Conservation (phyloP, 345 rosid species). For the Pelargonium nanum region DNA sequence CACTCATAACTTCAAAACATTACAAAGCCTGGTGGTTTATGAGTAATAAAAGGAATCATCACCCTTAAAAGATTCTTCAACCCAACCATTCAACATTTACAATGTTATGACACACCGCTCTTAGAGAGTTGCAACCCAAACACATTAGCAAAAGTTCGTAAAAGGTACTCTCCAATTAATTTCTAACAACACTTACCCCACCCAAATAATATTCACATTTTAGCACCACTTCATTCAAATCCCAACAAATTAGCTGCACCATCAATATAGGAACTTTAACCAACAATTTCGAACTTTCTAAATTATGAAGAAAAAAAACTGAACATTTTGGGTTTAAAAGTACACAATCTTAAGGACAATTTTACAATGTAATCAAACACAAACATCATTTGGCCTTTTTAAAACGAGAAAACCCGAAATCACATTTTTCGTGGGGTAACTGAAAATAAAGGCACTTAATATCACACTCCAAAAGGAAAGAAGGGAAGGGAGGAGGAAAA, state of each 20-base stretch:
- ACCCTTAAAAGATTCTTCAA: not conserved
- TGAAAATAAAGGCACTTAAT: too few relatives aligned
- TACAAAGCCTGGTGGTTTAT: not conserved
- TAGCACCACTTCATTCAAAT: not conserved
- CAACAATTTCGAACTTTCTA: not conserved
- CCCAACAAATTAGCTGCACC: not conserved
- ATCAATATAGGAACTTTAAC: too few relatives aligned
- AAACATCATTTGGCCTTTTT: too few relatives aligned
- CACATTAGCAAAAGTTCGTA: not conserved
- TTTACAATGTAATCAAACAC: not conserved
- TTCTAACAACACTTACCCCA: not conserved
- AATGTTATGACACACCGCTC: not conserved
- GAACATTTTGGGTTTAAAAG: too few relatives aligned
- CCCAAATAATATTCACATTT: not conserved
- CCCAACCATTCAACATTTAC: not conserved
- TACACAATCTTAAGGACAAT: too few relatives aligned
- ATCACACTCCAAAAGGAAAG: too few relatives aligned
- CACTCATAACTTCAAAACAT: not conserved
- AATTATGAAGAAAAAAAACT: not conserved
- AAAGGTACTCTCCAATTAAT: not conserved
- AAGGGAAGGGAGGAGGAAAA: not conserved
- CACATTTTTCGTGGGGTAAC: too few relatives aligned
- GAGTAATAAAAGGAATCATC: not conserved
- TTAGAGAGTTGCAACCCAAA: too few relatives aligned
- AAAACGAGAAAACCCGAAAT: too few relatives aligned